These are phyloP conservation scores for Neonectria ditissima DNA, from an alignment of 2,329 filamentous ascomycete genomes.

Conservation along the genomic window DNA sequence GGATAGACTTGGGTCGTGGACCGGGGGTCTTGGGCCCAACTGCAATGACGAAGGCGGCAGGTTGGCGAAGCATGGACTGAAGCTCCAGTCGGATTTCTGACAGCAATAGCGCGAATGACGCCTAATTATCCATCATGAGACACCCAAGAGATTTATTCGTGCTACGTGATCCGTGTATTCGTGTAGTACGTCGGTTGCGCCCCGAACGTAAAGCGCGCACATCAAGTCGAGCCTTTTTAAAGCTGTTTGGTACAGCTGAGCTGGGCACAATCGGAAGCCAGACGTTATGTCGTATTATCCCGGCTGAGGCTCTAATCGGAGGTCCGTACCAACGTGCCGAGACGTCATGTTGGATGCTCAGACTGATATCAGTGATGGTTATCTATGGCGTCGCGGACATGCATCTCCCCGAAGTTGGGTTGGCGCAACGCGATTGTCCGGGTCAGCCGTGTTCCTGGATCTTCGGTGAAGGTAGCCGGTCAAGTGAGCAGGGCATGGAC, in stretches of 20 bases:
- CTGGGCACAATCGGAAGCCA: constrained; percentile 4
- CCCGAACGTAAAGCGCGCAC: constrained; percentile 14
- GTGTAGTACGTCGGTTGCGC: constrained; percentile 7
- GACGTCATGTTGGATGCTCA: constrained; percentile 15
- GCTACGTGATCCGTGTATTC: not conserved
- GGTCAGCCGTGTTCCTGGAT: constrained; percentile 43
- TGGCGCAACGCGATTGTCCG: constrained; percentile 26
- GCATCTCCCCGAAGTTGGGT: constrained; percentile 31
- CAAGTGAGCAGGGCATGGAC: constrained; percentile 34
- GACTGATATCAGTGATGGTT: constrained; percentile 28
- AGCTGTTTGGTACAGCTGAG: not conserved
- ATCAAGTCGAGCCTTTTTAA: constrained; percentile 1
- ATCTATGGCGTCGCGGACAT: constrained; percentile 37
- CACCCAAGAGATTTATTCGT: constrained; percentile 16
- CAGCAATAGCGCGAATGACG: constrained; percentile 35
- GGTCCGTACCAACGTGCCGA: constrained; percentile 13
- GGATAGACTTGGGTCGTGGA: constrained; percentile 38
- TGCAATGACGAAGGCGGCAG: constrained; percentile 33
- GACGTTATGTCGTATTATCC: constrained; percentile 14
- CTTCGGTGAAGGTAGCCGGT: constrained; percentile 43
- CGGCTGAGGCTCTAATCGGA: constrained; percentile 21
- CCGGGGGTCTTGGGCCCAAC: constrained; percentile 38
- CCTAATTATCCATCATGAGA: constrained; percentile 25
- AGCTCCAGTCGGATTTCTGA: constrained; percentile 20
- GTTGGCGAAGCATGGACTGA: constrained; percentile 31